phyloP scores from a whole-genome alignment of 2,329 filamentous ascomycete species.

The Malbranchea zuffiana region DNA sequence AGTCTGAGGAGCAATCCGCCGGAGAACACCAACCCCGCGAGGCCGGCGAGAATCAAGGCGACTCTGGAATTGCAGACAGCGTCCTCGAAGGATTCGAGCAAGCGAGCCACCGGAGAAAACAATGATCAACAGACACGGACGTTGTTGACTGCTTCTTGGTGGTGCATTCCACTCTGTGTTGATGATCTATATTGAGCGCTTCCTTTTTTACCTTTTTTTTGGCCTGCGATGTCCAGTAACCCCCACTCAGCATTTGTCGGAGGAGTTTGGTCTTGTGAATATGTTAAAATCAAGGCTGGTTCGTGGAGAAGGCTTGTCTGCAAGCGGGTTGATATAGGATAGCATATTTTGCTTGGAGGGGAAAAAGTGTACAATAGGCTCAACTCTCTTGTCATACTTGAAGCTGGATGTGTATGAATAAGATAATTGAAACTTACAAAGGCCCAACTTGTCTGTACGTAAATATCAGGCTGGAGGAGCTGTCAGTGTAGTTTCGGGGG shows the following conservation, averaged over 20 bases:
- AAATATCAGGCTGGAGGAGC: too few species aligned
- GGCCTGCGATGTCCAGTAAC: conserved; percentile 1
- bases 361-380: conserved; percentile 8
- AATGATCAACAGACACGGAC: too few species aligned
- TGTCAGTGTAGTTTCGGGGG: too few species aligned
- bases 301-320: conserved; percentile 1
- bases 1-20: conserved; percentile 10
- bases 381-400: conserved; percentile 1
- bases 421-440: too few species aligned
- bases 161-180: too few species aligned
- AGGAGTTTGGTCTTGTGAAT: conserved; percentile 1
- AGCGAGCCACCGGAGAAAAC: conserved; percentile 26
- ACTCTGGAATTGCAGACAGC: conserved; percentile 39
- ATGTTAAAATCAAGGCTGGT: conserved; percentile 3
- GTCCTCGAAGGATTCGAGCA: conserved; percentile 42
- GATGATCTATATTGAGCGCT: too few species aligned
- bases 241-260: conserved; percentile 9
- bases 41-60: conserved; percentile 19
- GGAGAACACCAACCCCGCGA: conserved; percentile 12
- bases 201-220: not conserved
- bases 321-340: conserved; percentile 2
- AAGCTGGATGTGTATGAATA: too few species aligned
- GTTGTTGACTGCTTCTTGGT: too few species aligned
- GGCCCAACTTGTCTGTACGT: too few species aligned
- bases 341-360: too few species aligned